Evolutionary conservation across 768 basidiomycete genomes (phyloP).

Genomic region (Obba rivulosa): DNA sequence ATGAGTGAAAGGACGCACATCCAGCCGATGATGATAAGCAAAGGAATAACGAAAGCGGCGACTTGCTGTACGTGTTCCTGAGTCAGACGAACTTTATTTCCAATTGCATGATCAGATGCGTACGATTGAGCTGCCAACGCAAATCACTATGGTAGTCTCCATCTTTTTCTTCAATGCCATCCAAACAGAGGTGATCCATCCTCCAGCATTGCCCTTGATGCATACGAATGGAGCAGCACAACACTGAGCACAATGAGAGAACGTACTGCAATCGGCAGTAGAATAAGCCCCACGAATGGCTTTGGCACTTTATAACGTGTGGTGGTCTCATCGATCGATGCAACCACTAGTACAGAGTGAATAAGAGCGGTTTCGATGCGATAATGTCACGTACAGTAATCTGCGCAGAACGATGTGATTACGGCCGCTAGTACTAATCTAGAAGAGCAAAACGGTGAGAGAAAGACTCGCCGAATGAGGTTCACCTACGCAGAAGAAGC

Average conservation of each 20-base stretch:
- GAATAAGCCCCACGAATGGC: slow-evolving; percentile 79
- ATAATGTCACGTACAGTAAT: slow-evolving; percentile 76
- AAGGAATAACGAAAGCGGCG: slow-evolving; percentile 78
- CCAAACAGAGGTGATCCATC: slow-evolving; percentile 82
- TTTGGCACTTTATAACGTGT: slow-evolving; percentile 76
- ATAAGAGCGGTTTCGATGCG: too few relatives aligned
- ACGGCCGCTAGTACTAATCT: slow-evolving; percentile 73
- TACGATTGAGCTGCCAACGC: slow-evolving; percentile 81
- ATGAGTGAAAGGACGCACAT: slow-evolving; percentile 54
- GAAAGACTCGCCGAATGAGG: not conserved
- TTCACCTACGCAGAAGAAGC: slow-evolving; percentile 46
- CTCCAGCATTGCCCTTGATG: slow-evolving; percentile 69
- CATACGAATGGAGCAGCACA: not conserved
- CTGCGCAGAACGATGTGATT: slow-evolving; percentile 84
- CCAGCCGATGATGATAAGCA: slow-evolving; percentile 89
- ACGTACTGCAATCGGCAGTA: slow-evolving; percentile 82
- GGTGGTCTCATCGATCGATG: slow-evolving; percentile 89
- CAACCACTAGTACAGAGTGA: slow-evolving; percentile 57
- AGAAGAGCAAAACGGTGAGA: too few relatives aligned
- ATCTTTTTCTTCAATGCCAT: slow-evolving; percentile 81
- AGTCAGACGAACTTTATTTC: too few relatives aligned
- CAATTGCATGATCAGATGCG: too few relatives aligned
- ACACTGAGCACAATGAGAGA: too few relatives aligned
- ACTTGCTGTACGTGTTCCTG: slow-evolving; percentile 56
- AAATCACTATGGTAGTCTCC: slow-evolving; percentile 73